Base-by-base conservation (phyloP, 306 rosid genomes). In the Cucurbita argyrosperma region DNA sequence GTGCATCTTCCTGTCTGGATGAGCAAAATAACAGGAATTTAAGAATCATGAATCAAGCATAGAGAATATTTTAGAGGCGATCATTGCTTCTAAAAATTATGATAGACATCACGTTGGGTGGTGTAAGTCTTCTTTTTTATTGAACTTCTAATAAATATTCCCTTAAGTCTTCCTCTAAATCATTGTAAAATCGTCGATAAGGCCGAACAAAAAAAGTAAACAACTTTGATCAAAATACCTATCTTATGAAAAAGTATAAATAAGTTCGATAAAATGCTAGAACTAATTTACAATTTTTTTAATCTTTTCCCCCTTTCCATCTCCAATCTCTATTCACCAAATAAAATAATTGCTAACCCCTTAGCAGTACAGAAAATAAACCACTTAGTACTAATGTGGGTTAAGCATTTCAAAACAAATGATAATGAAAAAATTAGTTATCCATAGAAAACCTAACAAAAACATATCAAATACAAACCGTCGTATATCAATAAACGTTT, bases 1-100 rank as follows among this genome's bases (percentile, higher is more conserved):
- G 99, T 51, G 99, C 96, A 74, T 95, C 99, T 87, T 95, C 99
- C 83, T 91, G 99, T 86, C 99, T 95, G 86, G 45, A 84, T 56
- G 35, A 53, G 67, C 57, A 60, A 46, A 39, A 35, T 51, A 8
- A 51, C 43, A 70, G 5, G 56, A 35, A 50, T 70, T 51, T 70
- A 35, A 51, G 4, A 70, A 50, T 49, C 7, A 30, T 30, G 38
- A 1, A 15, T 7, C 57, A 15, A 50, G 74, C 38, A 46, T 23
- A 67, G 10, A 12, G 21, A 21, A 11, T 7, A 14, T 23, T 21
- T 23, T 13, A 30, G 68, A 26, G 18, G 26, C 23, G 74, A 13
- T 39, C 71, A 12, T 76, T 46, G 76, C 18, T 21, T 55, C 40
- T 67, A 46, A 23, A 14, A 23, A 7, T 26, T 26, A 45, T 26